A percentile compares a stretch with the other conserved stretches of the same genome.
These are phyloP conservation scores for Acacia crassicarpa DNA, from an alignment of 306 rosid species.

Conservation along the genomic window DNA sequence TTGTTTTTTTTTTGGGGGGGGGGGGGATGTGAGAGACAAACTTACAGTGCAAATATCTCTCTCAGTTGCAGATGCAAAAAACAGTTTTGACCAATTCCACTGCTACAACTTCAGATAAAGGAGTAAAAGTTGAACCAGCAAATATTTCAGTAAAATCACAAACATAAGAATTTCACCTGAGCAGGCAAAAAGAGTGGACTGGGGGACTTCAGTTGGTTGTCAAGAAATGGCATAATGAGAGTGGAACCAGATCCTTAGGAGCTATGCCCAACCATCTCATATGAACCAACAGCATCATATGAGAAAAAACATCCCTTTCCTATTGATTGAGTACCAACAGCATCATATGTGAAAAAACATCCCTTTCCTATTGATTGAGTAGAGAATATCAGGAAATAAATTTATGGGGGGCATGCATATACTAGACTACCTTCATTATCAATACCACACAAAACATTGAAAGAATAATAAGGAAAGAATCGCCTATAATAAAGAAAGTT, in stretches of 20 bases:
- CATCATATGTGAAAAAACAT: constrained; percentile 95
- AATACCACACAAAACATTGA: constrained; percentile 96
- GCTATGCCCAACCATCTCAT: constrained; percentile 95
- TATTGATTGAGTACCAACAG: constrained; percentile 64
- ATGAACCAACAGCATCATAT: constrained; percentile 98
- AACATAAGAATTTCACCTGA: constrained; percentile 42
- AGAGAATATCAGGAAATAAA: constrained; percentile 14
- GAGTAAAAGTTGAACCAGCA: constrained; percentile 44
- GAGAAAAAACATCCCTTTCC: constrained; percentile 99
- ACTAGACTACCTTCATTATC: constrained; percentile 76
- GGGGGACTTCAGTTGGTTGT: constrained; percentile 89
- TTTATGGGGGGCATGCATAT: constrained; percentile 20
- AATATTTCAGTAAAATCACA: background rate
- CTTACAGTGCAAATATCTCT: constrained; percentile 95
- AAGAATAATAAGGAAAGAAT: constrained; percentile 90
- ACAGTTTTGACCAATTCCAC: constrained; percentile 83
- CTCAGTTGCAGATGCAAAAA: constrained; percentile 92
- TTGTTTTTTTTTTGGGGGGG: no score
- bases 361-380: constrained; percentile 72
- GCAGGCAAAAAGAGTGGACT: constrained; percentile 90
- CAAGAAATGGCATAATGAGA: constrained; percentile 84
- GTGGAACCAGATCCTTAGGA: constrained; percentile 93
- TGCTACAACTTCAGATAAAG: constrained; percentile 85
- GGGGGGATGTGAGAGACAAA: background rate
- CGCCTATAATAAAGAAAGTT: constrained; percentile 94